phyloP scores from a whole-genome alignment of 2,329 filamentous ascomycete genomes.

The Spiromastix sp. region DNA sequence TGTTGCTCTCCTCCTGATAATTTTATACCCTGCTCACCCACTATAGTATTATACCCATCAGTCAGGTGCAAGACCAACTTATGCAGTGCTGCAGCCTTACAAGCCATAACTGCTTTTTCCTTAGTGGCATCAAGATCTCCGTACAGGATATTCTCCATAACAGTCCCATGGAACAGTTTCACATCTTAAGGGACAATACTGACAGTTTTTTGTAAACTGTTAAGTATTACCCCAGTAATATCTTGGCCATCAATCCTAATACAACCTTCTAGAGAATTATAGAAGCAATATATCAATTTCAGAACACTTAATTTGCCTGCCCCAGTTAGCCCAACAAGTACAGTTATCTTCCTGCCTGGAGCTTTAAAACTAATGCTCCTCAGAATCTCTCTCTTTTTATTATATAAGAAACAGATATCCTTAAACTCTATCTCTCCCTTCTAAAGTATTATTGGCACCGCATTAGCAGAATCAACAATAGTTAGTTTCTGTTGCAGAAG shows the following conservation, averaged over 20 bases:
- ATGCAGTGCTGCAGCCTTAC: conserved; percentile 51
- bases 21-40: conserved; percentile 41
- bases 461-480: conserved; percentile 31
- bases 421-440: conserved; percentile 39
- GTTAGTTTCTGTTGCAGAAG: conserved; percentile 38
- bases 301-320: conserved; percentile 46
- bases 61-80: conserved; percentile 51
- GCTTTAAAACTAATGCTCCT: conserved; percentile 41
- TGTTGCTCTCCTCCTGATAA: conserved; percentile 43
- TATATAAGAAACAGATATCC: conserved; percentile 42
- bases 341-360: conserved; percentile 38
- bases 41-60: conserved; percentile 37
- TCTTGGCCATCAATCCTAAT: conserved; percentile 45
- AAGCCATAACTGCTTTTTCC: conserved; percentile 49
- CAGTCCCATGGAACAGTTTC: conserved; percentile 51
- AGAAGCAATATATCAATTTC: conserved; percentile 44
- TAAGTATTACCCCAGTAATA: conserved; percentile 48
- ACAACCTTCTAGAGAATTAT: conserved; percentile 38
- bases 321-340: conserved; percentile 45
- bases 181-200: conserved; percentile 58
- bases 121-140: conserved; percentile 49
- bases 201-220: conserved; percentile 46
- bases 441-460: conserved; percentile 27
- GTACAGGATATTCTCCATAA: conserved; percentile 55
- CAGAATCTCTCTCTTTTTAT: conserved; percentile 37